Percentiles rank a stretch among this genome's conserved stretches.
Conservation (phyloP, 352 stramenopile species). For the Globisporangium paroecandrum region DNA sequence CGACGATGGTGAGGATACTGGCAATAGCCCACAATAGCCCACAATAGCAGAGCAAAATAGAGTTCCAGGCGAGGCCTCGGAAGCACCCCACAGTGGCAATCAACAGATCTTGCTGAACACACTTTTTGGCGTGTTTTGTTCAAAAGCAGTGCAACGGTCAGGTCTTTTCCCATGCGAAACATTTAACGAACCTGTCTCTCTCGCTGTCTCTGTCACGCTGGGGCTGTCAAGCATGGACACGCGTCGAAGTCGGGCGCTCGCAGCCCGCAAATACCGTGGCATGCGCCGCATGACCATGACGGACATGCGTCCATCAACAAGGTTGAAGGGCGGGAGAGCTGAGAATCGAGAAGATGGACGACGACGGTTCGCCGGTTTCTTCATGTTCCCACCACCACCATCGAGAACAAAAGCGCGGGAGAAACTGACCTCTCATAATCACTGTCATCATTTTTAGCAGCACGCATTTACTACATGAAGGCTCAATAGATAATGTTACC, state of each 20-base stretch:
- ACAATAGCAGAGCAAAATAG: not conserved
- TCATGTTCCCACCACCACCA: not conserved
- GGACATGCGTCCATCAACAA: not conserved
- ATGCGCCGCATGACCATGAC: too few relatives aligned
- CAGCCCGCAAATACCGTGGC: too few relatives aligned
- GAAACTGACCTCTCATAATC: not conserved
- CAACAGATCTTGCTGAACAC: not conserved
- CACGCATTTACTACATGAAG: not conserved
- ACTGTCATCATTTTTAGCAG: not conserved
- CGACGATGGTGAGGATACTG: too few relatives aligned
- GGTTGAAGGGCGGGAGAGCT: not conserved
- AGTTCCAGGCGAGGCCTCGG: not conserved
- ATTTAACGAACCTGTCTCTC: not conserved
- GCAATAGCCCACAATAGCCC: too few relatives aligned
- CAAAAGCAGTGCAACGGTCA: not conserved
- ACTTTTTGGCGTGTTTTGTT: not conserved
- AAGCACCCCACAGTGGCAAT: not conserved
- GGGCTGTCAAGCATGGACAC: not conserved
- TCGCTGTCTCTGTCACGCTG: not conserved
- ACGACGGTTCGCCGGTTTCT: not conserved
- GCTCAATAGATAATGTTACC: not conserved
- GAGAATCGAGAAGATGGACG: not conserved
- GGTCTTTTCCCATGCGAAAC: not conserved
- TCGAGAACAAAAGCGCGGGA: conserved; percentile 12
- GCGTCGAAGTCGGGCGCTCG: not conserved